phyloP scores from a whole-genome alignment of 805 yeast genomes.

The Candida tammaniensis region DNA sequence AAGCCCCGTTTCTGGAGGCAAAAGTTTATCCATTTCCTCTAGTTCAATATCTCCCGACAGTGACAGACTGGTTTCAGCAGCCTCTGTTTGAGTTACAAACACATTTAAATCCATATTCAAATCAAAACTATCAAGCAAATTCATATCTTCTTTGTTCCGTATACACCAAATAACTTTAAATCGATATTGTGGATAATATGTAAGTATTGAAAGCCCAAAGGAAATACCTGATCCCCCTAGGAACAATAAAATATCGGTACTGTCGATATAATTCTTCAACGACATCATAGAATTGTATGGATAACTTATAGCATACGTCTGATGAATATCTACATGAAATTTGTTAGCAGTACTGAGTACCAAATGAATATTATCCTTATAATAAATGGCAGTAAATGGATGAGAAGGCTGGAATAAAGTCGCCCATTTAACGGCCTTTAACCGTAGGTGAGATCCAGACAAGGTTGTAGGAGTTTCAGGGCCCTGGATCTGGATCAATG shows the following conservation, averaged over 20 bases:
- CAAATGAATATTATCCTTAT: constrained; percentile 9
- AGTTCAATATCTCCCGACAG: constrained; percentile 1
- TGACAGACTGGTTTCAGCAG: not conserved
- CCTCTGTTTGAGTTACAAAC: constrained; percentile 5
- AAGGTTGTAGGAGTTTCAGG: constrained; percentile 9
- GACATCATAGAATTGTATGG: constrained; percentile 10
- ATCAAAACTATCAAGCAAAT: constrained; percentile 5
- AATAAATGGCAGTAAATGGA: constrained; percentile 13
- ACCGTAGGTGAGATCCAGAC: constrained; percentile 13
- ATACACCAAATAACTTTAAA: constrained; percentile 13
- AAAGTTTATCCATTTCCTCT: constrained; percentile 1
- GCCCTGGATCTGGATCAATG: constrained; percentile 6
- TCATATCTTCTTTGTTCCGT: constrained; percentile 7
- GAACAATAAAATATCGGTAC: constrained; percentile 2
- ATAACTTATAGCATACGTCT: constrained; percentile 8
- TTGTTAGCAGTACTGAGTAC: constrained; percentile 7
- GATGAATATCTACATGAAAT: constrained; percentile 3
- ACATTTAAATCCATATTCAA: constrained; percentile 4
- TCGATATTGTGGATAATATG: constrained; percentile 4
- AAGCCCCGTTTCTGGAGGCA: not conserved
- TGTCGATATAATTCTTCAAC: constrained; percentile 3
- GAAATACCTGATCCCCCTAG: constrained; percentile 15
- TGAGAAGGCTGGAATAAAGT: constrained; percentile 10
- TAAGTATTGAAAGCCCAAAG: constrained; percentile 11
- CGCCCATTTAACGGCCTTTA: constrained; percentile 1